Conservation (phyloP, 2,329 filamentous ascomycete species). For the Xylariomycetidae sp. region DNA sequence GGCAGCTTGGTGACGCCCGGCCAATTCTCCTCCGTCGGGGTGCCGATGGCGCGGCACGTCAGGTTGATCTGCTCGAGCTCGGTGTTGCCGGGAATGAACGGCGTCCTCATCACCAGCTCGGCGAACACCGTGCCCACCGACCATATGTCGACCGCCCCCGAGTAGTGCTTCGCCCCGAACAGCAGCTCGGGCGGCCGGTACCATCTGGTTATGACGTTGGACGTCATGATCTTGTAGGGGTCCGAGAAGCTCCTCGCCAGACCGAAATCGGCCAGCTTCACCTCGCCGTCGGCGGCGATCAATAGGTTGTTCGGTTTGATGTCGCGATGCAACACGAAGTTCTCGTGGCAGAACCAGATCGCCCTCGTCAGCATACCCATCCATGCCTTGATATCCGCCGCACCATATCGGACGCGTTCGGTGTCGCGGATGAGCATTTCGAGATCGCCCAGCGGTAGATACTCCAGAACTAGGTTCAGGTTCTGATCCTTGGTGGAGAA, state of each 20-base stretch:
- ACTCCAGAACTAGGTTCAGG: constrained; percentile 92
- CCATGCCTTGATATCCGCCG: constrained; percentile 94
- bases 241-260: constrained; percentile 86
- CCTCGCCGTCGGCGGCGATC: constrained; percentile 85
- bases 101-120: constrained; percentile 77
- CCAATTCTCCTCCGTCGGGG: constrained; percentile 92
- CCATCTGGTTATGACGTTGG: constrained; percentile 94
- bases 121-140: constrained; percentile 89
- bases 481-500: constrained; percentile 97
- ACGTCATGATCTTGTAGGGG: constrained; percentile 83
- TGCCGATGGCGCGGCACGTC: constrained; percentile 82
- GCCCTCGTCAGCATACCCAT: constrained; percentile 94
- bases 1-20: constrained; percentile 79
- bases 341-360: constrained; percentile 95
- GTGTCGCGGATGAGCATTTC: constrained; percentile 91
- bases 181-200: constrained; percentile 93
- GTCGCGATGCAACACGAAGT: constrained; percentile 89
- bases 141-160: constrained; percentile 90
- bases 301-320: constrained; percentile 99
- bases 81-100: constrained; percentile 77
- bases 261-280: constrained; percentile 97
- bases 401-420: constrained; percentile 71
- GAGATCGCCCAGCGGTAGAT: constrained; percentile 86
- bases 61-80: constrained; percentile 83
- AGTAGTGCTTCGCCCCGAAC: constrained; percentile 85